These are phyloP conservation scores for Calonectria pseudoturangicola DNA, from an alignment of 2,329 filamentous ascomycete genomes.

Conservation along the genomic window DNA sequence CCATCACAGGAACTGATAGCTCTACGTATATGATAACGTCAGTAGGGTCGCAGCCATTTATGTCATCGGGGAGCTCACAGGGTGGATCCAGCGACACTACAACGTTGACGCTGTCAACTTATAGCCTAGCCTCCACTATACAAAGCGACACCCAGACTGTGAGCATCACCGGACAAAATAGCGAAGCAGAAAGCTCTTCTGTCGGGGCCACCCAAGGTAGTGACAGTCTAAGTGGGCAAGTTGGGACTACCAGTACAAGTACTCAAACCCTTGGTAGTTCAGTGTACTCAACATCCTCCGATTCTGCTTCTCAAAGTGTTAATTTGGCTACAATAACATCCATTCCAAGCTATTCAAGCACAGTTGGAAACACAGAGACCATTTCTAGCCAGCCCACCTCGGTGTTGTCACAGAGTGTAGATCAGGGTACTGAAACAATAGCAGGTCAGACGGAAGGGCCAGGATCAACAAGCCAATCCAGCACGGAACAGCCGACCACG, in stretches of 20 bases:
- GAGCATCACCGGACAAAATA: background rate
- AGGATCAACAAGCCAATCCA: background rate
- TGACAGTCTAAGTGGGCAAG: background rate
- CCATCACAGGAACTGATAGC: background rate
- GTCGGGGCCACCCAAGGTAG: background rate
- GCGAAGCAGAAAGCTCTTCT: no score
- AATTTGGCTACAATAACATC: background rate
- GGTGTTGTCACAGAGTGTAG: background rate
- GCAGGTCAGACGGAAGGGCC: background rate
- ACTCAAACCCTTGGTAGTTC: background rate
- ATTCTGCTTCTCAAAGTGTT: background rate
- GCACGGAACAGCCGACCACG: background rate
- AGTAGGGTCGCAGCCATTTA: no score
- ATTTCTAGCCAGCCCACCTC: background rate
- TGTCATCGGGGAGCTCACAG: background rate
- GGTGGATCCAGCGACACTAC: background rate
- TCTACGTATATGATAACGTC: background rate
- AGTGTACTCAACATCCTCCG: background rate
- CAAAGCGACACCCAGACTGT: background rate
- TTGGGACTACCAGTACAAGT: background rate
- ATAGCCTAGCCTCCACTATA: background rate
- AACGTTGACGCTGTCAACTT: no score
- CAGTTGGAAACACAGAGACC: background rate
- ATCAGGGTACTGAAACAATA: background rate
- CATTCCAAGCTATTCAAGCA: no score